A percentile compares a stretch with the other conserved stretches of the same genome.
Conservation (phyloP, 1,284 basidiomycete species). For the Ganoderma boninense region DNA sequence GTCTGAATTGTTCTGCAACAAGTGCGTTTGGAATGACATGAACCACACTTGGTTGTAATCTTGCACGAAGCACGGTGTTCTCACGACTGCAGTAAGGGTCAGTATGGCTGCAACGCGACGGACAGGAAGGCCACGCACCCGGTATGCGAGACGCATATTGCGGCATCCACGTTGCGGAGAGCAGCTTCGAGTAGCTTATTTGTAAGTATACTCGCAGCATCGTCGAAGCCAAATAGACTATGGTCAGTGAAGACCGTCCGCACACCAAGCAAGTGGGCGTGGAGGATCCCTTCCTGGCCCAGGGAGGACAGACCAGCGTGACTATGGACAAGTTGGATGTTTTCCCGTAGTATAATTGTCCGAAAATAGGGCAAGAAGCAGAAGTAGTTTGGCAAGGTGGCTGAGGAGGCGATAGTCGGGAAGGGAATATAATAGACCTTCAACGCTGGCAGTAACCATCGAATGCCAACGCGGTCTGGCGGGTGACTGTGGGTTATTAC, state of each 20-base stretch:
- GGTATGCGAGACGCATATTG: slow-evolving; percentile 97
- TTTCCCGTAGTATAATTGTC: slow-evolving; percentile 88
- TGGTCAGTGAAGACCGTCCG: slow-evolving; percentile 97
- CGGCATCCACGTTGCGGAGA: slow-evolving; percentile 90
- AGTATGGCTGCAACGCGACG: not conserved
- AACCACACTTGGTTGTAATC: slow-evolving; percentile 68
- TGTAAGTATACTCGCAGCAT: slow-evolving; percentile 95
- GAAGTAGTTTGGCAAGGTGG: slow-evolving; percentile 95
- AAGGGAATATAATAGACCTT: slow-evolving; percentile 98
- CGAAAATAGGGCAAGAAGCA: slow-evolving; percentile 92
- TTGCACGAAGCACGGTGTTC: slow-evolving; percentile 92
- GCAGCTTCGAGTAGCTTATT: slow-evolving; percentile 94
- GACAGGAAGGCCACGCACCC: slow-evolving; percentile 61
- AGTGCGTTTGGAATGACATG: slow-evolving; percentile 96
- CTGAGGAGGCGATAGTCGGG: slow-evolving; percentile 86
- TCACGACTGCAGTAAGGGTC: slow-evolving; percentile 67
- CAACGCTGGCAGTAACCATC: slow-evolving; percentile 85
- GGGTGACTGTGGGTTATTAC: slow-evolving; percentile 94
- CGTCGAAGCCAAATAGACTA: slow-evolving; percentile 94
- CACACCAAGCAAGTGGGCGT: slow-evolving; percentile 85
- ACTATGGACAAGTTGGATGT: slow-evolving; percentile 89
- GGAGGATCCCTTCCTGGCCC: slow-evolving; percentile 92
- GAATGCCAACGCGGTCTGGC: slow-evolving; percentile 86
- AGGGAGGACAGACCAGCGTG: slow-evolving; percentile 92
- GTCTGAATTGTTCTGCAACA: slow-evolving; percentile 88